phyloP scores from a whole-genome alignment of 1,139 yeast genomes.

The Meyerozyma sp. region DNA sequence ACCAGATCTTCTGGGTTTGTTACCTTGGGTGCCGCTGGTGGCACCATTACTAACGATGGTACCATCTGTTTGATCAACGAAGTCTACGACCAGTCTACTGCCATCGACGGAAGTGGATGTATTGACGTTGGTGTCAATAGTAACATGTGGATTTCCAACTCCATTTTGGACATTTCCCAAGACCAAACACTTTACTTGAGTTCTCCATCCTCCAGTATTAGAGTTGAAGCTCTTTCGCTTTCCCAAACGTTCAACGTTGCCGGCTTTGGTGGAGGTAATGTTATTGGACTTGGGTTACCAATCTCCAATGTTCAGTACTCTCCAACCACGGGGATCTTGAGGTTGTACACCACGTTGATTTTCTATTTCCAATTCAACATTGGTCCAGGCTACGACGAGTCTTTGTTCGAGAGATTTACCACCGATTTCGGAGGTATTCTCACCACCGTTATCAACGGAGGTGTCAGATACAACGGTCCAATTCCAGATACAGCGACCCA shows the following conservation, averaged over 20 bases:
- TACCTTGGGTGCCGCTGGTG: constrained; percentile 10
- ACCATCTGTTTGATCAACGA: constrained; percentile 24
- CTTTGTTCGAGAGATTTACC: constrained; percentile 6
- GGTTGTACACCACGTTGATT: constrained; percentile 9
- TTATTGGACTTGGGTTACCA: constrained; percentile 17
- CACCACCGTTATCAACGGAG: constrained; percentile 12
- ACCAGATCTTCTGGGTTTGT: constrained; percentile 12
- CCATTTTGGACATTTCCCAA: constrained; percentile 11
- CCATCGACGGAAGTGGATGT: constrained; percentile 25
- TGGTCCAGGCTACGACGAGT: constrained; percentile 15
- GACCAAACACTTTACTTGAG: constrained; percentile 21
- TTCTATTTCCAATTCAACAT: constrained; percentile 15
- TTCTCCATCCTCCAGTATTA: constrained; percentile 13
- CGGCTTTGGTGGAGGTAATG: constrained; percentile 29
- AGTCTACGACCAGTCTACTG: constrained; percentile 20
- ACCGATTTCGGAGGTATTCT: constrained; percentile 10
- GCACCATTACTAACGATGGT: constrained; percentile 21
- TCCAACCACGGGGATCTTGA: constrained; percentile 17
- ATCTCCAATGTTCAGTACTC: constrained; percentile 11
- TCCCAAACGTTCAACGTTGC: constrained; percentile 19
- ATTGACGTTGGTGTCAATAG: constrained; percentile 18
- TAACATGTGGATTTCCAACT: constrained; percentile 14
- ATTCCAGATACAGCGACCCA: constrained; percentile 11
- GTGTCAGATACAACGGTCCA: constrained; percentile 15
- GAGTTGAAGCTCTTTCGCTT: constrained; percentile 14